A percentile compares a stretch with the other conserved stretches of the same genome.
phyloP scores from a whole-genome alignment of 2,329 filamentous ascomycete species.

The Aspergillus awamori region DNA sequence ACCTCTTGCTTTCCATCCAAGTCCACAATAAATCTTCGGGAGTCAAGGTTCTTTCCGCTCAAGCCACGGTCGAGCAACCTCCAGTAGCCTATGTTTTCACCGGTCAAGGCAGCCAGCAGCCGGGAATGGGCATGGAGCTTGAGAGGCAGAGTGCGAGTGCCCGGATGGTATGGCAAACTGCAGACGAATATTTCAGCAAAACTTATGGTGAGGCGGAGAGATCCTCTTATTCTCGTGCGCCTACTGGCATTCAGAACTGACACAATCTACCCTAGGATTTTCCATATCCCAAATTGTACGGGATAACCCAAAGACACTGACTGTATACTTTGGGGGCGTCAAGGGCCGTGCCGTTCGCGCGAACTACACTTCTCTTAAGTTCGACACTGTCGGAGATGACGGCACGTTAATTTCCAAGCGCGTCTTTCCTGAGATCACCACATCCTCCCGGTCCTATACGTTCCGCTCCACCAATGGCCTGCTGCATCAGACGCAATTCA shows the following conservation, averaged over 20 bases:
- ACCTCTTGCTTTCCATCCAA: too few relatives aligned
- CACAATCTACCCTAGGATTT: conserved; percentile 51
- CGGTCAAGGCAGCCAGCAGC: conserved; percentile 93
- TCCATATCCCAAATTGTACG: conserved; percentile 95
- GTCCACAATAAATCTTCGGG: too few relatives aligned
- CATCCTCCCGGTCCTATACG: conserved; percentile 88
- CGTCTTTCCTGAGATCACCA: conserved; percentile 94
- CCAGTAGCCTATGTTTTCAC: conserved; percentile 95
- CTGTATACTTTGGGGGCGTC: conserved; percentile 91
- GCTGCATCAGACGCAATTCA: conserved; percentile 93
- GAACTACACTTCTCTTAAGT: conserved; percentile 96
- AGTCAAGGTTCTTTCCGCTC: conserved; percentile 79
- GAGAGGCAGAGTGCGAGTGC: conserved; percentile 90
- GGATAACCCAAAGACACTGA: conserved; percentile 97
- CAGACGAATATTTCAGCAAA: conserved; percentile 92
- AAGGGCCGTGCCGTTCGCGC: conserved; percentile 92
- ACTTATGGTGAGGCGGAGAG: conserved; percentile 68
- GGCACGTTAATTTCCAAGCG: conserved; percentile 67
- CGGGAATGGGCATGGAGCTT: conserved; percentile 98
- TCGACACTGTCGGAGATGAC: conserved; percentile 57
- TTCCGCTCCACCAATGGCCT: conserved; percentile 90
- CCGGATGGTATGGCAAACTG: conserved; percentile 92
- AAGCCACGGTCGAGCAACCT: conserved; percentile 93
- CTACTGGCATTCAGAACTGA: not conserved
- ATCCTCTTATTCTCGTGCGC: not conserved